phyloP scores from a whole-genome alignment of 805 yeast species.

The Priceomyces medius region DNA sequence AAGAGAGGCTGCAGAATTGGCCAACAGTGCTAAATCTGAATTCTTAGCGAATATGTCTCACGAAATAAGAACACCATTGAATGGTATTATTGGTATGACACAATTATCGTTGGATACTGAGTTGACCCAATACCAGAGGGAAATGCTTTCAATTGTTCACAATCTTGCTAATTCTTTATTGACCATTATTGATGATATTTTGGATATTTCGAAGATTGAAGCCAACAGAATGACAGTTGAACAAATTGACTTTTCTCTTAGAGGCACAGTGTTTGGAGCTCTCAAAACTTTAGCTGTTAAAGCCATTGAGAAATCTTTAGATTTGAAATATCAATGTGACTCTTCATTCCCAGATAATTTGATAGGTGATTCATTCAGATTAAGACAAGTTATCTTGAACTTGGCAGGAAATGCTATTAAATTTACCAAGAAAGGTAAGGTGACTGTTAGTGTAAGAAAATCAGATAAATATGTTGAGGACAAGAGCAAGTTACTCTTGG shows the following conservation, averaged over 20 bases:
- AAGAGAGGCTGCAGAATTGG: slow-evolving; percentile 90
- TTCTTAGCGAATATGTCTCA: slow-evolving; percentile 73
- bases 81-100: slow-evolving; percentile 92
- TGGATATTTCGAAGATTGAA: slow-evolving; percentile 90
- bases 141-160: slow-evolving; percentile 87
- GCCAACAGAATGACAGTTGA: slow-evolving; percentile 93
- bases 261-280: slow-evolving; percentile 90
- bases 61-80: slow-evolving; percentile 88
- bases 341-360: slow-evolving; percentile 84
- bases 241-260: slow-evolving; percentile 78
- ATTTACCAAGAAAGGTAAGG: slow-evolving; percentile 81
- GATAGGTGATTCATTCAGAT: slow-evolving; percentile 85
- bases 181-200: slow-evolving; percentile 85
- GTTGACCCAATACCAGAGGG: slow-evolving; percentile 86
- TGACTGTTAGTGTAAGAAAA: slow-evolving; percentile 69
- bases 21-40: slow-evolving; percentile 86
- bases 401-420: slow-evolving; percentile 89
- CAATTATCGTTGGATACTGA: slow-evolving; percentile 86
- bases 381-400: slow-evolving; percentile 82
- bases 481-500: slow-evolving; percentile 52
- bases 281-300: slow-evolving; percentile 85
- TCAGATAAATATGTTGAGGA: slow-evolving; percentile 33
- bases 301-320: slow-evolving; percentile 82
- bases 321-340: slow-evolving; percentile 77
- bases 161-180: slow-evolving; percentile 81